Conservation (phyloP, 2,329 filamentous ascomycete species). For the Pestalotiopsis sp. region DNA sequence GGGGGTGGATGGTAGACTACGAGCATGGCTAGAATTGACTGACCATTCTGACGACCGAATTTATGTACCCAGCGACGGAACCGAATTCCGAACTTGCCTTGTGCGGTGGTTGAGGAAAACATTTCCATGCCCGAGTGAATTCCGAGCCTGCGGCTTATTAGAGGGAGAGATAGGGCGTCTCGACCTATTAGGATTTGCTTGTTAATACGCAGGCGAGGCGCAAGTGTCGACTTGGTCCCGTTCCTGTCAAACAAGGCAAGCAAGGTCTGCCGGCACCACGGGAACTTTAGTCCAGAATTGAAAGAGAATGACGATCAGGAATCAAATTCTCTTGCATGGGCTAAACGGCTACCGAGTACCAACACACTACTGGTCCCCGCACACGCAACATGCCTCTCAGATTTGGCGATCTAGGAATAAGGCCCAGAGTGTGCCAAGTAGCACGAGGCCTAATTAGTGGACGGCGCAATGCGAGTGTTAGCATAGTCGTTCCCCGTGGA, state of each 20-base stretch:
- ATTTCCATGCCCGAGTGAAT: neutral
- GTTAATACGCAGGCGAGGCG: neutral
- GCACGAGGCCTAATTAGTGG: conserved; percentile 6
- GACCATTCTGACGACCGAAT: neutral
- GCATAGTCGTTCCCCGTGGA: neutral
- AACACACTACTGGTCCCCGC: neutral
- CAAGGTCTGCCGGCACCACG: neutral
- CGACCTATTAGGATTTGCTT: neutral
- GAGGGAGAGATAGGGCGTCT: neutral
- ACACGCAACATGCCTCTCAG: neutral
- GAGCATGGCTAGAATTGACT: conserved; percentile 17
- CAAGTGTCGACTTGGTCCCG: neutral
- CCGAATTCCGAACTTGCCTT: neutral
- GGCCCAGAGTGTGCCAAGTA: neutral
- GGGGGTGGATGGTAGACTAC: conserved; percentile 44
- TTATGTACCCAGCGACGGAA: neutral
- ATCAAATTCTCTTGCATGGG: neutral
- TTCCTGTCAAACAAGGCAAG: neutral
- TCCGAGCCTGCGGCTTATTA: neutral
- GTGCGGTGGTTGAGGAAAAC: neutral
- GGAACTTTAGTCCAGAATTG: neutral
- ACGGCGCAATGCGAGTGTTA: neutral
- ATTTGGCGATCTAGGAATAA: neutral
- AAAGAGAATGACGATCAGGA: neutral
- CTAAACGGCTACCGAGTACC: neutral